These are phyloP conservation scores for Kickxella alabastrina DNA, from an alignment of 192 early-diverging fungal genomes.

Conservation along the genomic window DNA sequence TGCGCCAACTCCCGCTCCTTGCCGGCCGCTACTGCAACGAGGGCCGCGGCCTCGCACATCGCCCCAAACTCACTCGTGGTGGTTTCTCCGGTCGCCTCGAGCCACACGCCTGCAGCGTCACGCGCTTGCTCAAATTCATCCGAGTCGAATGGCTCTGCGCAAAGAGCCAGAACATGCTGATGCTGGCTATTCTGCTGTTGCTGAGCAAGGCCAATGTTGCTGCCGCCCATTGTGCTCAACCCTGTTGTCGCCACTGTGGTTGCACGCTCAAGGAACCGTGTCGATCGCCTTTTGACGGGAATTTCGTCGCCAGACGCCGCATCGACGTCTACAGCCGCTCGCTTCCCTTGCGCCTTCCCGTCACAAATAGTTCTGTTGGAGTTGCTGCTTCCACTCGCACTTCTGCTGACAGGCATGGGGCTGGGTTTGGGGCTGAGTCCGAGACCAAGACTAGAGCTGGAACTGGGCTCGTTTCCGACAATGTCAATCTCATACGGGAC, in stretches of 20 bases:
- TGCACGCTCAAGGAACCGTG: conserved; percentile 40
- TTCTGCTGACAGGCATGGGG: not conserved
- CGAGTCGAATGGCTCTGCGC: conserved; percentile 9
- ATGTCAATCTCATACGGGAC: not conserved
- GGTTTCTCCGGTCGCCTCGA: too few relatives aligned
- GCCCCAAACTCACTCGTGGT: too few relatives aligned
- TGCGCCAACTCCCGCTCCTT: not conserved
- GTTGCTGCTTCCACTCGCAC: not conserved
- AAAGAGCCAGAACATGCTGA: too few relatives aligned
- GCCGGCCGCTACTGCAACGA: not conserved
- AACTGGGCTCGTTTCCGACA: too few relatives aligned
- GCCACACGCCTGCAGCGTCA: not conserved
- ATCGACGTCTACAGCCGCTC: conserved; percentile 1
- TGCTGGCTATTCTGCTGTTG: too few relatives aligned
- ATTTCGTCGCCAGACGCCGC: conserved; percentile 44
- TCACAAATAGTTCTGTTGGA: not conserved
- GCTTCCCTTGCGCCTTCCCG: conserved; percentile 10
- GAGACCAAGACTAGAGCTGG: too few relatives aligned
- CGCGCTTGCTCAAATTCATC: not conserved
- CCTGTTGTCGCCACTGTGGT: too few relatives aligned
- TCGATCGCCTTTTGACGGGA: conserved; percentile 43
- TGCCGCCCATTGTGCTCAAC: too few relatives aligned
- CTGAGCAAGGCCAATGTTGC: too few relatives aligned
- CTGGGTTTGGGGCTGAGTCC: too few relatives aligned
- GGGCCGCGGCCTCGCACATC: not conserved